These are phyloP conservation scores for Oldenlandia corymbosa DNA, from an alignment of 257 asterid genomes.

Conservation along the genomic window DNA sequence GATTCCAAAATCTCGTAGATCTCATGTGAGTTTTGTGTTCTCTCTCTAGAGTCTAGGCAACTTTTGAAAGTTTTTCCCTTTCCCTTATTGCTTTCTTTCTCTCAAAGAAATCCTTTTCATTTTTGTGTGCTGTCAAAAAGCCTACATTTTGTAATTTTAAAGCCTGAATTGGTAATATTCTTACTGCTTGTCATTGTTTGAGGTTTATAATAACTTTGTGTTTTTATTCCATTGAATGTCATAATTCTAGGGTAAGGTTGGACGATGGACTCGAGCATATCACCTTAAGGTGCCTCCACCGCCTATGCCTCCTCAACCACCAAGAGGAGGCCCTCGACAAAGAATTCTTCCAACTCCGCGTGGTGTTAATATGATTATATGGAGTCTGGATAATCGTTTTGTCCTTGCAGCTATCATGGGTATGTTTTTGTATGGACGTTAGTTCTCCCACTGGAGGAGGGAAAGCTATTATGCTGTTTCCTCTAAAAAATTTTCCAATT, in stretches of 20 bases:
- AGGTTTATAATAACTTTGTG: not conserved
- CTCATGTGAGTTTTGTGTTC: conserved; percentile 56
- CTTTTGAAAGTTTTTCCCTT: too few species aligned
- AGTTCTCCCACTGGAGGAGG: not conserved
- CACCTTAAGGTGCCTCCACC: conserved; percentile 99
- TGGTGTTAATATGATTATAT: conserved; percentile 93
- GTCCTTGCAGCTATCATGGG: conserved; percentile 99
- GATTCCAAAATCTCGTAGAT: conserved; percentile 94
- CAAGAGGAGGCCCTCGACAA: conserved; percentile 98
- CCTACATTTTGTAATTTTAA: not conserved
- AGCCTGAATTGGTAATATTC: not conserved
- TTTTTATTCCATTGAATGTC: not conserved
- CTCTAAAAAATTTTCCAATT: too few species aligned
- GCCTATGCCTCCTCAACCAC: conserved; percentile 96
- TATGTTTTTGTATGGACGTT: conserved; percentile 28
- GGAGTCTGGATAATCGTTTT: conserved; percentile 98
- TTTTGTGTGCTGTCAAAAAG: not conserved
- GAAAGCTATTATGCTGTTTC: not conserved
- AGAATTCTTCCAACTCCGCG: conserved; percentile 97
- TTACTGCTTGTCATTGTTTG: not conserved
- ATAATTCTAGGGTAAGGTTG: conserved; percentile 65
- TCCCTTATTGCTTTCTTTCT: not conserved
- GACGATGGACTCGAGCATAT: conserved; percentile 92
- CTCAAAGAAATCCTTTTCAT: not conserved
- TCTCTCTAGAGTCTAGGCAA: not conserved